Evolutionary conservation across 202 grass and related monocot species (phyloP).

Genomic region (Schoenoplectus tabernaemontani): DNA sequence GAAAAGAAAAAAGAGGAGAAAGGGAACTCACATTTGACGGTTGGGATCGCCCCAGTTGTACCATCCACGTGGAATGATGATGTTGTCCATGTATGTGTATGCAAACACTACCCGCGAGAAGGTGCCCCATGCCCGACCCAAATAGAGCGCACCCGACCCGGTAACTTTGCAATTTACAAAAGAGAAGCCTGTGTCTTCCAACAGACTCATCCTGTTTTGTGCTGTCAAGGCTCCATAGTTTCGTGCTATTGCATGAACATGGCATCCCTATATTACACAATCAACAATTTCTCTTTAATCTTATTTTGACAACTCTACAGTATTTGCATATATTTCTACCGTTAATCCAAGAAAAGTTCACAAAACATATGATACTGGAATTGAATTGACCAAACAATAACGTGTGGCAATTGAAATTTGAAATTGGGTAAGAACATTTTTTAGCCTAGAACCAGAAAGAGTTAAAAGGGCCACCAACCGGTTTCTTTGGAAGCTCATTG

Average conservation of each 20-base stretch:
- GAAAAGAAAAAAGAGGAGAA: not conserved
- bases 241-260: constrained; percentile 77
- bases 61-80: constrained; percentile 80
- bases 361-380: not conserved
- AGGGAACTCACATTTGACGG: constrained; percentile 50
- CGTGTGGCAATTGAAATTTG: not conserved
- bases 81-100: constrained; percentile 97
- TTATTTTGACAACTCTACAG: not conserved
- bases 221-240: constrained; percentile 82
- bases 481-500: not conserved
- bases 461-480: not conserved
- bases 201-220: constrained; percentile 64
- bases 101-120: constrained; percentile 95
- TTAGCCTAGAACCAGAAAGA: not conserved
- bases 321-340: not conserved
- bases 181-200: constrained; percentile 90
- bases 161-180: constrained; percentile 87
- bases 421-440: not conserved
- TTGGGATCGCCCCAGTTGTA: constrained; percentile 91
- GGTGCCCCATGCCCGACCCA: constrained; percentile 78
- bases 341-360: no score
- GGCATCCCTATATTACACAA: constrained; percentile 45
- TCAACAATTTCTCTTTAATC: not conserved
- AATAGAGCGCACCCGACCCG: constrained; percentile 77
- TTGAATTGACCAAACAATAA: not conserved